These are phyloP conservation scores for Aegle marmelos DNA, from an alignment of 345 rosid genomes.

Conservation along the genomic window DNA sequence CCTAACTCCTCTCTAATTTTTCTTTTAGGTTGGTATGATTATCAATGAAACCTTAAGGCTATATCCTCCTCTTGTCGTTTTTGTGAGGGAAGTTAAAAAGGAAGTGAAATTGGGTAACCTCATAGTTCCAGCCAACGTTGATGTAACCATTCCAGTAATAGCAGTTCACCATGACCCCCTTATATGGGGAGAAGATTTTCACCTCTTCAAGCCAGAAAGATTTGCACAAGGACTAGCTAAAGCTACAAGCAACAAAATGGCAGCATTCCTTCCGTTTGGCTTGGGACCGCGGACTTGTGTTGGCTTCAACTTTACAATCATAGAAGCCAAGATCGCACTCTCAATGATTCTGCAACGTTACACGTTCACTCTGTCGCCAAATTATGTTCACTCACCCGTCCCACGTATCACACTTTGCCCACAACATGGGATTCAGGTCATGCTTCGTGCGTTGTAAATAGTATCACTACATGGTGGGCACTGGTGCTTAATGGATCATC, in stretches of 20 bases:
- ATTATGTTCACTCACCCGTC: constrained; percentile 28
- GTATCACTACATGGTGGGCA: no score
- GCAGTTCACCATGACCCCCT: constrained; percentile 28
- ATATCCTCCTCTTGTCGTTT: constrained; percentile 2
- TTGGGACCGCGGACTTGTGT: constrained; percentile 34
- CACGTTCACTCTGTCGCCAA: constrained; percentile 31
- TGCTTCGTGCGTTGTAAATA: not conserved
- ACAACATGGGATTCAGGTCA: constrained; percentile 35
- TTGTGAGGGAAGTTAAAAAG: constrained; percentile 8
- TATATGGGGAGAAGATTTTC: constrained; percentile 34
- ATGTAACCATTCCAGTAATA: constrained; percentile 9
- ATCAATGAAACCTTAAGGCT: constrained; percentile 36
- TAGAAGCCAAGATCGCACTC: constrained; percentile 31
- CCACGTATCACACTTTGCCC: constrained; percentile 13
- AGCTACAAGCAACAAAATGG: constrained; percentile 27
- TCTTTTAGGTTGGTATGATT: constrained; percentile 29
- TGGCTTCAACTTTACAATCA: constrained; percentile 27
- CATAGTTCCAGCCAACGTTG: constrained; percentile 10
- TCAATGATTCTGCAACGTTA: constrained; percentile 38
- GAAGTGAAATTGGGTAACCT: constrained; percentile 23
- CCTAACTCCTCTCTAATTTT: not conserved
- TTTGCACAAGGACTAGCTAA: constrained; percentile 28
- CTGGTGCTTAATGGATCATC: no score
- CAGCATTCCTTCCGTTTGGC: constrained; percentile 29
- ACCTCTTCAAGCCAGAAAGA: constrained; percentile 31